phyloP scores from a whole-genome alignment of 805 yeast genomes.

The Nakazawaea ernobii region DNA sequence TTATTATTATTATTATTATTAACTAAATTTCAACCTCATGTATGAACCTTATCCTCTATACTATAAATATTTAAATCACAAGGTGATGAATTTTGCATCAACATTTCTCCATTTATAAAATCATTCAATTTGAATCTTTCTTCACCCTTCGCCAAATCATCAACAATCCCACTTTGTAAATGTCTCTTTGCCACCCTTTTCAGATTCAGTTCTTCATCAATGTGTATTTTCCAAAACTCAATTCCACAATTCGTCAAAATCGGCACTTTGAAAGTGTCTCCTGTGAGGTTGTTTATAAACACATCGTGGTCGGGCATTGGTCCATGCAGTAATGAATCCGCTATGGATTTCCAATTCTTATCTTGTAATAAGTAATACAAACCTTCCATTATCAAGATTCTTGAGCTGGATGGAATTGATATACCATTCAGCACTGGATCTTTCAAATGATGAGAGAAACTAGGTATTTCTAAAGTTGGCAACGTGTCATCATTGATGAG shows the following conservation, averaged over 20 bases:
- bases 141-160: slow-evolving; percentile 42
- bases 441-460: slow-evolving; percentile 67
- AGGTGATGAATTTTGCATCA: slow-evolving; percentile 14
- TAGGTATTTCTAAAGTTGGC: slow-evolving; percentile 45
- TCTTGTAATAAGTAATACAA: slow-evolving; percentile 57
- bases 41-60: background rate
- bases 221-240: slow-evolving; percentile 47
- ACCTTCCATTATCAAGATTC: slow-evolving; percentile 71
- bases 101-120: slow-evolving; percentile 48
- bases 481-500: slow-evolving; percentile 3
- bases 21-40: background rate
- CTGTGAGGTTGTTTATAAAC: background rate
- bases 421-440: slow-evolving; percentile 64
- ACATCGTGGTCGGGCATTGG: background rate
- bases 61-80: slow-evolving; percentile 16
- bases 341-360: slow-evolving; percentile 53
- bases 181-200: slow-evolving; percentile 66
- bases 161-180: slow-evolving; percentile 47
- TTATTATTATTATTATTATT: no score
- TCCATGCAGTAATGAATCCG: slow-evolving; percentile 23
- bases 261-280: background rate
- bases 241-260: slow-evolving; percentile 16
- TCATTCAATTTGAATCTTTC: slow-evolving; percentile 53
- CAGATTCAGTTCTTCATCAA: slow-evolving; percentile 39
- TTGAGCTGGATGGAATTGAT: slow-evolving; percentile 35